phyloP scores from a whole-genome alignment of 371 early-diverging fungal species.

The Smittium culicis region DNA sequence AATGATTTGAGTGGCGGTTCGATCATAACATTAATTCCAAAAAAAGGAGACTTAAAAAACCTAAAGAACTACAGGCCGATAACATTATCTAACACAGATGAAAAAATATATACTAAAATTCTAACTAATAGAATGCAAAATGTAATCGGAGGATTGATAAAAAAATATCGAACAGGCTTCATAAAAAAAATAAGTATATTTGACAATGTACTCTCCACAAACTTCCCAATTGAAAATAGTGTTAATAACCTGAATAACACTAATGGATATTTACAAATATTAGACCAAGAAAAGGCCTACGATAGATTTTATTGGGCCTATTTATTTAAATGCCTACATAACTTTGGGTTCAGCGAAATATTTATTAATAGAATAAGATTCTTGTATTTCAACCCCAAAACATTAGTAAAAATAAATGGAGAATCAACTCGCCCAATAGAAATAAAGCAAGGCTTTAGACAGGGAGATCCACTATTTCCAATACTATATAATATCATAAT shows the following conservation, averaged over 20 bases:
- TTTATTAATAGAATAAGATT: neutral
- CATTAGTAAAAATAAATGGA: neutral
- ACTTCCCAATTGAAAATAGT: neutral
- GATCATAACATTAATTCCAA: neutral
- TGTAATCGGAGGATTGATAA: neutral
- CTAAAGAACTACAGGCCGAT: neutral
- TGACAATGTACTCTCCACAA: neutral
- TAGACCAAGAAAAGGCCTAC: neutral
- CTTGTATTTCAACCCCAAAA: neutral
- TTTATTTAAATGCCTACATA: neutral
- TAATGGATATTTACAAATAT: neutral
- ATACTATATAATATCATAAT: neutral
- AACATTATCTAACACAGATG: neutral
- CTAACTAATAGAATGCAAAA: neutral
- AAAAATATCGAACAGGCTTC: neutral
- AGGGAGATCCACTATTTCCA: neutral
- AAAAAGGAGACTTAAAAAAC: neutral
- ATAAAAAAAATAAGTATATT: neutral
- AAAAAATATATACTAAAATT: neutral
- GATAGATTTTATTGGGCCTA: neutral
- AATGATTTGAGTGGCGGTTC: neutral
- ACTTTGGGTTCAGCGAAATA: neutral
- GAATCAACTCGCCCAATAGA: neutral
- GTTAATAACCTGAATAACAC: neutral
- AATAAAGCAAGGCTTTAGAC: neutral